A percentile compares a stretch with the other conserved stretches of the same genome.
phyloP scores from a whole-genome alignment of 2,329 filamentous ascomycete species.

The Sordariomycetes sp. region DNA sequence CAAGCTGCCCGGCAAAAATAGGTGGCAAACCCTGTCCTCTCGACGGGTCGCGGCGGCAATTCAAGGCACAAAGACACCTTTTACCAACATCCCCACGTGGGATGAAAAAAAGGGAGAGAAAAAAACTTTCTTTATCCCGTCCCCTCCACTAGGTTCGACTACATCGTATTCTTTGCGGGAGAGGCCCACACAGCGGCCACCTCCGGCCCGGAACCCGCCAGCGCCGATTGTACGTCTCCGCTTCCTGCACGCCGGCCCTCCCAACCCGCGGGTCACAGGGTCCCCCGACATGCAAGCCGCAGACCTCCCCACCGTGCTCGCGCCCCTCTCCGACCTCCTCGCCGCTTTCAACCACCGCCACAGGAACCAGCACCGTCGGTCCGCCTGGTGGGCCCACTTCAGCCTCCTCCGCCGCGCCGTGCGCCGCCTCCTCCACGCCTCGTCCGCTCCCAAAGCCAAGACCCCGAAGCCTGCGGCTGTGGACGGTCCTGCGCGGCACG shows the following conservation, averaged over 20 bases:
- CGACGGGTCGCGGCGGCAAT: neutral
- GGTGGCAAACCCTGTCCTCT: no score
- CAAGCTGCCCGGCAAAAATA: no score
- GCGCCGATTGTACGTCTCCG: no score
- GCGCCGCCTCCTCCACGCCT: constrained; percentile 36
- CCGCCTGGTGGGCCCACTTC: constrained; percentile 72
- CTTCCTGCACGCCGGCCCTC: no score
- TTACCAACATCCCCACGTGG: no score
- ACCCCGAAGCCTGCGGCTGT: neutral
- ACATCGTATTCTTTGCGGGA: neutral
- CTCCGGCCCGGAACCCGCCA: neutral
- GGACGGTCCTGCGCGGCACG: constrained; percentile 6
- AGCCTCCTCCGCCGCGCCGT: constrained; percentile 59
- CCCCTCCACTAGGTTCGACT: no score
- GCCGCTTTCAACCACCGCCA: constrained; percentile 72
- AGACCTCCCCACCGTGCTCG: constrained; percentile 16
- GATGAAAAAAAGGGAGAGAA: neutral
- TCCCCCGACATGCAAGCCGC: neutral
- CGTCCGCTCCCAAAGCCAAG: constrained; percentile 10
- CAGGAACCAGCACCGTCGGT: constrained; percentile 77
- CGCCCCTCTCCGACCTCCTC: constrained; percentile 43
- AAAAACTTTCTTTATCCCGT: neutral
- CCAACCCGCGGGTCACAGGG: neutral
- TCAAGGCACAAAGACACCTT: neutral
- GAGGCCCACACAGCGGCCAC: neutral